Percentiles rank a stretch among this genome's conserved stretches.
Evolutionary conservation across 352 stramenopile genomes (phyloP).

Genomic region (Phytophthora vignae): DNA sequence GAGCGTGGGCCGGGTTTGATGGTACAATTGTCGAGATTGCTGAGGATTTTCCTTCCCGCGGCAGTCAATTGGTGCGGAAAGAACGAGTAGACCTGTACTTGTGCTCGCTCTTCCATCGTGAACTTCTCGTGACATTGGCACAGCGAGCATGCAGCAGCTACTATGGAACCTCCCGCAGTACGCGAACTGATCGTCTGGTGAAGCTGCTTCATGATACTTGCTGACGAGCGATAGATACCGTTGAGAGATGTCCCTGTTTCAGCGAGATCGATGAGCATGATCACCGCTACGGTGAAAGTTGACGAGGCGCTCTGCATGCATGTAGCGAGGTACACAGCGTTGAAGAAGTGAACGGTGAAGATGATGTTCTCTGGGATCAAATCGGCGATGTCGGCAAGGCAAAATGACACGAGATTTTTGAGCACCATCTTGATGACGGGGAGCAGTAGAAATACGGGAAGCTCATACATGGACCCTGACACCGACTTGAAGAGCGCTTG

Average conservation of each 20-base stretch:
- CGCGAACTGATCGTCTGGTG: not conserved
- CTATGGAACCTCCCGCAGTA: not conserved
- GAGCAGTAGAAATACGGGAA: slow-evolving; percentile 30
- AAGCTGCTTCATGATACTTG: slow-evolving; percentile 19
- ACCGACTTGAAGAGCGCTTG: slow-evolving; percentile 25
- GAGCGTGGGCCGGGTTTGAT: not conserved
- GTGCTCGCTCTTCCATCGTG: slow-evolving; percentile 15
- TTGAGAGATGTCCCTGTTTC: slow-evolving; percentile 6
- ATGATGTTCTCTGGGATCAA: slow-evolving; percentile 34
- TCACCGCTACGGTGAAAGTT: not conserved
- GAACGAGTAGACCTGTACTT: slow-evolving; percentile 22
- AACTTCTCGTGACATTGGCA: slow-evolving; percentile 24
- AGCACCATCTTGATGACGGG: slow-evolving; percentile 34
- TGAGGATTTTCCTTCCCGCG: not conserved
- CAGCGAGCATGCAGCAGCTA: slow-evolving; percentile 7
- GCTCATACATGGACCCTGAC: slow-evolving; percentile 24
- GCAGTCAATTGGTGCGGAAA: slow-evolving; percentile 15
- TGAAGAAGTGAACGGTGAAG: slow-evolving; percentile 43
- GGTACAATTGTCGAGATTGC: slow-evolving; percentile 4
- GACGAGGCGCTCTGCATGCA: slow-evolving; percentile 35
- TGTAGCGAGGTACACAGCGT: slow-evolving; percentile 34
- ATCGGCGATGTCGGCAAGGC: slow-evolving; percentile 19
- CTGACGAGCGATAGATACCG: slow-evolving; percentile 11
- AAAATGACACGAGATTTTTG: slow-evolving; percentile 31
- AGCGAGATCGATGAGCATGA: slow-evolving; percentile 21